Base-by-base conservation (phyloP, 192 early-diverging fungal species). In the Umbelopsis vinacea region DNA sequence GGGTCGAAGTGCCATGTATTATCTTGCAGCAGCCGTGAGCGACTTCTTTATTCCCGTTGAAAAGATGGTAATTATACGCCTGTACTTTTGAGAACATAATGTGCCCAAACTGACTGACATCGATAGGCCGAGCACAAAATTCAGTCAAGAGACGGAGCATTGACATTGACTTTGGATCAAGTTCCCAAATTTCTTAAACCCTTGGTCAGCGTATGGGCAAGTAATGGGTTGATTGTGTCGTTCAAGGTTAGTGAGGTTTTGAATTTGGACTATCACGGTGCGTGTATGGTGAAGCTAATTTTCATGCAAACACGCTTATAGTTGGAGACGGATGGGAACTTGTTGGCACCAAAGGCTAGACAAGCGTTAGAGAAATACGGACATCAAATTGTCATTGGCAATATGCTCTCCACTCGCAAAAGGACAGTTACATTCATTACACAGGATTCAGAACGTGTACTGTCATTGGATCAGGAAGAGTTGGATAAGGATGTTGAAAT, bases 341-440 rank as follows among this genome's bases (percentile, higher is more conserved):
- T 99, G 37, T 77, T 99, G 54, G 87, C 92, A 19, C 72, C 85
- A 38, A 99, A 99, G 81, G 88, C 96, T 0, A 82, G 86, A 17
- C 79, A 89, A 73, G 90, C 96, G 3, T 73, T 99, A 29, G 83
- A 81, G 29, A 83, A 90, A 40, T 99, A 99, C 78, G 93, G 95
- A 19, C 98, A 99, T 79, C 97, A 99, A 78, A 87, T 97, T 23
- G 98, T 99, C 33, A 94, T 99, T 83, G 97, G 92, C 63, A 99
- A 99, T 71, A 87, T 98, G 77, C 79, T 99, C 10, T 76, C 80
- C 38, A 97, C 94, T 2, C 86, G 98, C 40, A 99, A 99, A 83
- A 79, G 83, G 33, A 85, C 89, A 22, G 97, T 99, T 15, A 89
- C 84, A 66, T 50, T 94, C 54, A 86, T 89, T 52, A 88, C 88